Evolutionary conservation across 176 grass and related monocot species (phyloP), one percentile per base, ranked within the genome.

Genomic region (Phragmites australis): DNA sequence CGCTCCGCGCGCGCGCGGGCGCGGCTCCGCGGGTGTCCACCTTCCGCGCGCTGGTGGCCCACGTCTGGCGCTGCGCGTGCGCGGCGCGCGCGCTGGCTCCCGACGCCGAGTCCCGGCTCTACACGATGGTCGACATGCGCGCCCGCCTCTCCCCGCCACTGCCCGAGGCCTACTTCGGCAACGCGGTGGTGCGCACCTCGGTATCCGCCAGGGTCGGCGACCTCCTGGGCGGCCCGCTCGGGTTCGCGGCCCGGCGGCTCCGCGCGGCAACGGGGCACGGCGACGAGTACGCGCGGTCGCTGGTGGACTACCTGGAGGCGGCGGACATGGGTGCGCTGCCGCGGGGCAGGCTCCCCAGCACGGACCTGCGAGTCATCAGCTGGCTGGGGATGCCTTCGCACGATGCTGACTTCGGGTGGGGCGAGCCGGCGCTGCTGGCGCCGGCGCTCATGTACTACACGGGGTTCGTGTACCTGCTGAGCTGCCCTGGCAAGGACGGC

Each of bases 351-450:
- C 49, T 85, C 3, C 39, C 46, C 6, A 25, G 34, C 3, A 64
- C 80, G 44, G 82, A 92, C 83, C 53, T 92, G 47, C 73, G 83
- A 4, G 86, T 86, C 27, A 84, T 89, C 65, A 92, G 89, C 71
- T 91, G 89, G 90, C 67, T 78, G 27, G 82, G 72, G 74, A 82
- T 92, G 86, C 82, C 89, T 53, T 47, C 74, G 49, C 62, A 91
- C 77, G 81, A 91, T 49, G 85, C 89, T 0, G 89, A 91, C 58
- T 88, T 88, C 53, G 90, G 90, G 47, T 92, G 90, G 90, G 90
- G 90, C 12, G 78, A 82, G 60, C 90, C 72, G 34, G 83, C 37
- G 79, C 2, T 82, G 43, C 75, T 92, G 43, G 79, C 53, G 68
- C 86, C 82, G 37, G 82, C 86, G 26, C 66, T 77, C 40, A 70